Percentiles rank a stretch among this genome's conserved stretches.
These are phyloP conservation scores for Pleomassaria siparia DNA, from an alignment of 2,329 filamentous ascomycete species.

Conservation along the genomic window DNA sequence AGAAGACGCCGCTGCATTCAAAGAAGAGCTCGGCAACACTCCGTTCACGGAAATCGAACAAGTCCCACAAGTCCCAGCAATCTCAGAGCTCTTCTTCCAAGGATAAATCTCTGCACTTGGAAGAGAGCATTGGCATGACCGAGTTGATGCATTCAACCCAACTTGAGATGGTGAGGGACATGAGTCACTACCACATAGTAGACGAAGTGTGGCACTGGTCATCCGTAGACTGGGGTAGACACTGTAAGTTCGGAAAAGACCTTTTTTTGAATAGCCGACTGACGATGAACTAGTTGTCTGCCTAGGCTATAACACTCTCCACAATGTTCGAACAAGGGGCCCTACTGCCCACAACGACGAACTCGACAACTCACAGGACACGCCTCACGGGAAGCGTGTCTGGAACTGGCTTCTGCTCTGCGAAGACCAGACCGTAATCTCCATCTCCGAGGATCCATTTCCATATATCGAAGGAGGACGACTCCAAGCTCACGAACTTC, in stretches of 20 bases:
- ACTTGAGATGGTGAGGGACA: conserved; percentile 35
- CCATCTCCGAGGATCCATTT: conserved; percentile 64
- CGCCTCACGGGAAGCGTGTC: conserved; percentile 55
- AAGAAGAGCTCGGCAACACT: conserved; percentile 38
- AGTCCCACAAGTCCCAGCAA: conserved; percentile 17
- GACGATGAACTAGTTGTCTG: conserved; percentile 58
- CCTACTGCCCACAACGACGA: conserved; percentile 26
- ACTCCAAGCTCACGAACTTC: conserved; percentile 46
- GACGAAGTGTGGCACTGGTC: conserved; percentile 76
- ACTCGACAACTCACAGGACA: conserved; percentile 33
- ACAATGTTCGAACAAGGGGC: conserved; percentile 41
- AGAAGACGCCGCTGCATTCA: conserved; percentile 14
- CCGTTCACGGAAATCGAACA: conserved; percentile 29
- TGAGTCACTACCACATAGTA: conserved; percentile 62
- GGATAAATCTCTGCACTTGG: conserved; percentile 28
- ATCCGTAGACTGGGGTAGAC: conserved; percentile 67
- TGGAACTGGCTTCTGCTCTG: conserved; percentile 75
- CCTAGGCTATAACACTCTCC: conserved; percentile 70
- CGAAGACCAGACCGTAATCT: conserved; percentile 71
- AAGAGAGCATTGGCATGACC: conserved; percentile 40
- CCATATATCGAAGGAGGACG: conserved; percentile 41
- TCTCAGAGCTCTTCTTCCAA: conserved; percentile 16
- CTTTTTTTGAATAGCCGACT: conserved; percentile 4
- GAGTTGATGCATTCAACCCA: conserved; percentile 37
- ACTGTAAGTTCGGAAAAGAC: conserved; percentile 51